A percentile compares a stretch with the other conserved stretches of the same genome.
Evolutionary conservation across 192 early-diverging fungal genomes (phyloP).

Genomic region (Entrophospora sp.): DNA sequence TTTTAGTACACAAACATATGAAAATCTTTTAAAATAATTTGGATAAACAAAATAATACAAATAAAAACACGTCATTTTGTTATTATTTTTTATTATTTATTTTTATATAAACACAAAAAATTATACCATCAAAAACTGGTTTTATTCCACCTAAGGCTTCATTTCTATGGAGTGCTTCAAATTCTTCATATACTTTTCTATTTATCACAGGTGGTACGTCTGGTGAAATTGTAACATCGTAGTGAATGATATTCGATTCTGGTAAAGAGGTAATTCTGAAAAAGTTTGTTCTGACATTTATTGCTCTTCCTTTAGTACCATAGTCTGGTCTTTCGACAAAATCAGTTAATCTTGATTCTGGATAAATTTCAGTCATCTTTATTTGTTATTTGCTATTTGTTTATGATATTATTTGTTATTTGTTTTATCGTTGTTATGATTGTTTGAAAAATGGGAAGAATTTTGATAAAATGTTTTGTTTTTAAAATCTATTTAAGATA

Average conservation of each 20-base stretch:
- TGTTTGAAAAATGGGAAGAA: no score
- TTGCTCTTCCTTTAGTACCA: constrained; percentile 36
- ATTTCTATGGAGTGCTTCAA: constrained; percentile 42
- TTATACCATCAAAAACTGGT: constrained; percentile 63
- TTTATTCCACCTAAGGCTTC: constrained; percentile 48
- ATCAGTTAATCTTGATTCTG: constrained; percentile 21
- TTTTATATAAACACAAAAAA: neutral
- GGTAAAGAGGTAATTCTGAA: constrained; percentile 67
- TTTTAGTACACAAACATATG: no score
- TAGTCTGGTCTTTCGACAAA: constrained; percentile 34
- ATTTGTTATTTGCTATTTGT: no score
- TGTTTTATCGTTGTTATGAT: no score
- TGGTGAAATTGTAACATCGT: constrained; percentile 68
- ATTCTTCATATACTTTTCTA: constrained; percentile 55
- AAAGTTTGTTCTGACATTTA: constrained; percentile 58
- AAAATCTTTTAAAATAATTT: neutral
- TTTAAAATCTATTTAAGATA: no score
- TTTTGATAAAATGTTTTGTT: no score
- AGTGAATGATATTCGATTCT: constrained; percentile 66
- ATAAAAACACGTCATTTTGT: no score
- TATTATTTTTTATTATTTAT: neutral
- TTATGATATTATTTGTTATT: no score
- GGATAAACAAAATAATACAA: neutral
- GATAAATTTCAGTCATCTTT: no score
- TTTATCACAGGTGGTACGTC: constrained; percentile 70